Base-by-base conservation (phyloP, 352 stramenopile genomes). In the Pythium dissotocum region DNA sequence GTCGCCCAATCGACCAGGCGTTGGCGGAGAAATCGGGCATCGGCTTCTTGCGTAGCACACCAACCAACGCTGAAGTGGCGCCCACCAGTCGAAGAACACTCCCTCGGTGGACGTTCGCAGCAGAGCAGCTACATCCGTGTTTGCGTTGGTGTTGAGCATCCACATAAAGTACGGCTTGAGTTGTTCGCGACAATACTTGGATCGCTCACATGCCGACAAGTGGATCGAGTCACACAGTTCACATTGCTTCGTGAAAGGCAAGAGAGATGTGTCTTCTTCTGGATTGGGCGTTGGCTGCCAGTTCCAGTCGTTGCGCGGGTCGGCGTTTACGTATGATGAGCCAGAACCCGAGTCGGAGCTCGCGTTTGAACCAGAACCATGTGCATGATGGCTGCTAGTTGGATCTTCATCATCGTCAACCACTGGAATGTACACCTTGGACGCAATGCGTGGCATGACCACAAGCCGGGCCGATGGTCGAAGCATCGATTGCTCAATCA, bases 401-500 rank as follows among this genome's bases (percentile, higher is more conserved):
- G 38, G 8, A 10, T 6, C 13, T 5, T 44, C 38, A 16, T 38
- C 33, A 38, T 38, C 33, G 33, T 38, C 9, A 6, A 38, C 33
- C 33, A 38, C 33, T 38, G 38, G 38, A 10, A 44, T 44, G 14
- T 18, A 44, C 38, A 72, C 59, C 6, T 40, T 57, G 3, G 32
- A 57, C 2, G 28, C 18, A 1, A 14, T 3, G 1, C 67, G 54
- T 24, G 46, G 38, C 5, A 33, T 26, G 3, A 70, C 35, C 1
- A 61, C 12, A 6, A 73, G 44, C 9, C 61, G 61, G 12, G 57
- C 48, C 6, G 42, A 55, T 10, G 67, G 49, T 0, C 53, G 51
- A 14, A 66, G 18, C 7, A 62, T 6, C 12, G 35, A 38, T 10
- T 73, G 57, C 5, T 63, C 38, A 14, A 70, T 63, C 30, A 28